Percentiles rank a stretch among this genome's conserved stretches.
These are phyloP conservation scores for Crithidia mellificae DNA, from an alignment of 208 protist genomes.

Conservation along the genomic window DNA sequence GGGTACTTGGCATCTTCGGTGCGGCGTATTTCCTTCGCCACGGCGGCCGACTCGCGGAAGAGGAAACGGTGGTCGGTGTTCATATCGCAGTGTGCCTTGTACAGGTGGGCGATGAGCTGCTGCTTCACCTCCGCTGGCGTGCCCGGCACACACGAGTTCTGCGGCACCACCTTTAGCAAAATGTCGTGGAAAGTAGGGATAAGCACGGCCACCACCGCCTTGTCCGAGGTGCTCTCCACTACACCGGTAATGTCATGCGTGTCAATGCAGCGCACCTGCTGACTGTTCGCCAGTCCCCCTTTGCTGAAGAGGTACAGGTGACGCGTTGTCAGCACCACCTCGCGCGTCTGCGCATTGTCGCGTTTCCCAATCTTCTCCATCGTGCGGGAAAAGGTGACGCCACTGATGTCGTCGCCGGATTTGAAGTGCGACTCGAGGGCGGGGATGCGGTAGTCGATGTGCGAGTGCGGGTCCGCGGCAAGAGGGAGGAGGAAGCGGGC, in stretches of 20 bases:
- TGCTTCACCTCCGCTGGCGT: slow-evolving; percentile 43
- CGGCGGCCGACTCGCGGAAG: slow-evolving; percentile 40
- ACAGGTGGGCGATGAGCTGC: slow-evolving; percentile 69
- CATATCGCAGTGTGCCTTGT: slow-evolving; percentile 37
- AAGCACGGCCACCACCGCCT: slow-evolving; percentile 44
- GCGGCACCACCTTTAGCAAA: slow-evolving; percentile 44
- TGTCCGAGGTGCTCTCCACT: slow-evolving; percentile 45
- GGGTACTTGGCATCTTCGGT: slow-evolving; percentile 43
- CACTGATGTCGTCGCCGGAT: slow-evolving; percentile 34
- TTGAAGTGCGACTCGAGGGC: slow-evolving; percentile 43
- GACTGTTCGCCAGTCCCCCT: slow-evolving; percentile 25
- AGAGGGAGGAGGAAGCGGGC: slow-evolving; percentile 29
- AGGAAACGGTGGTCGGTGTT: slow-evolving; percentile 43
- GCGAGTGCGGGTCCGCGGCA: slow-evolving; percentile 40
- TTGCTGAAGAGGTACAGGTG: slow-evolving; percentile 61
- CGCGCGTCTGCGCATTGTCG: slow-evolving; percentile 48
- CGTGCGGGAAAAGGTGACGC: slow-evolving; percentile 58
- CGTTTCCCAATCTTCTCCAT: slow-evolving; percentile 63
- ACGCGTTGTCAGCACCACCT: slow-evolving; percentile 49
- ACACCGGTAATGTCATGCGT: slow-evolving; percentile 58
- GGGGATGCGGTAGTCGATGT: slow-evolving; percentile 45
- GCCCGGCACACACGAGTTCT: slow-evolving; percentile 29
- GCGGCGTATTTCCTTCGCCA: slow-evolving; percentile 44
- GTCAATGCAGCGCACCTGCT: slow-evolving; percentile 48
- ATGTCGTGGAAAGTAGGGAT: slow-evolving; percentile 70